These are phyloP conservation scores for Croton laevigatus DNA, from an alignment of 441 rosid genomes.

Conservation along the genomic window DNA sequence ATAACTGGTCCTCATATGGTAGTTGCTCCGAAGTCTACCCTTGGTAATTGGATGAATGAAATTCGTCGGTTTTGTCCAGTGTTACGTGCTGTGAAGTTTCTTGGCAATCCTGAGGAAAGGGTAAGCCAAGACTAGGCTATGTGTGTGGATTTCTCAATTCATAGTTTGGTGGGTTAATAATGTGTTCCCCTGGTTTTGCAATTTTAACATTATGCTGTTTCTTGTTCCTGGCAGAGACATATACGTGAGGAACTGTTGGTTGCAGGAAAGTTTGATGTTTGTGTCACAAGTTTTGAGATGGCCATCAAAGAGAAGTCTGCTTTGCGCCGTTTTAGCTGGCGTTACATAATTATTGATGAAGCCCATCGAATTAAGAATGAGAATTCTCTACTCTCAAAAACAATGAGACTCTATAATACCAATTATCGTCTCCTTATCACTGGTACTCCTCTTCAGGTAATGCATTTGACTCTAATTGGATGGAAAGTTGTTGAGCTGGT, in stretches of 20 bases:
- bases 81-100: conserved; percentile 90
- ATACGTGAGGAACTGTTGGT: conserved; percentile 88
- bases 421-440: conserved; percentile 97
- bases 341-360: conserved; percentile 95
- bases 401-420: conserved; percentile 93
- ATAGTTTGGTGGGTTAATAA: not conserved
- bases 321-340: conserved; percentile 97
- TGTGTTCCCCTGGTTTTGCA: not conserved
- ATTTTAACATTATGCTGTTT: conserved; percentile 15
- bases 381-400: conserved; percentile 95
- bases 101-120: conserved; percentile 99
- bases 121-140: conserved; percentile 39
- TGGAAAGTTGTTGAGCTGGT: conserved; percentile 1
- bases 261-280: conserved; percentile 98
- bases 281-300: conserved; percentile 99
- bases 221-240: conserved; percentile 56
- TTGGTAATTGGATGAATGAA: conserved; percentile 99
- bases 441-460: conserved; percentile 99
- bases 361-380: conserved; percentile 99
- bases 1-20: conserved; percentile 99
- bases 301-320: conserved; percentile 96
- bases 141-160: not conserved
- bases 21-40: conserved; percentile 99
- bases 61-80: conserved; percentile 95
- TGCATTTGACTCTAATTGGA: conserved; percentile 13